These are phyloP conservation scores for Mucor lusitanicus DNA, from an alignment of 371 early-diverging fungal species.

Conservation along the genomic window DNA sequence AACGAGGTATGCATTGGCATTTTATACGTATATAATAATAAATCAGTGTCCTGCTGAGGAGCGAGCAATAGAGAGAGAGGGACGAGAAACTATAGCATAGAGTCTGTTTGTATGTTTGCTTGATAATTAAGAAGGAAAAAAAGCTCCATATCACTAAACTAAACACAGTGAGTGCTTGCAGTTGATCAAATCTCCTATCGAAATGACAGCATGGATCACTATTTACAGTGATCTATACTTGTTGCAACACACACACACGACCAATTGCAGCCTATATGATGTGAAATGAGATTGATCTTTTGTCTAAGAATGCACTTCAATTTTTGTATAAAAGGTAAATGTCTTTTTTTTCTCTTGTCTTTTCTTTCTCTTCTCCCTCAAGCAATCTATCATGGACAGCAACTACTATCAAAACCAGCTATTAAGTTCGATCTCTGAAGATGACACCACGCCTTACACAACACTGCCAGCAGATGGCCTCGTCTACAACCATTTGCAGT, in stretches of 20 bases:
- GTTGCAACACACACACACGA: not conserved
- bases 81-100: not conserved
- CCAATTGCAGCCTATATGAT: not conserved
- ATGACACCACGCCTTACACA: not conserved
- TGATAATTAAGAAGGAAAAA: not conserved
- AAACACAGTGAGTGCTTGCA: not conserved
- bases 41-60: not conserved
- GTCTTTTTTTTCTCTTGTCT: not conserved
- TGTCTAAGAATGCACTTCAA: constrained; percentile 10
- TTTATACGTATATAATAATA: not conserved
- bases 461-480: constrained; percentile 2
- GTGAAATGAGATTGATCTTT: constrained; percentile 9
- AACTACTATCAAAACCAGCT: constrained; percentile 1
- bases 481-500: constrained; percentile 12
- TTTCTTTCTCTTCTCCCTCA: not conserved
- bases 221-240: not conserved
- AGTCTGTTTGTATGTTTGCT: not conserved
- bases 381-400: not conserved
- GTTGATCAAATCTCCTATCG: not conserved
- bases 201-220: not conserved
- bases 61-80: not conserved
- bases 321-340: not conserved
- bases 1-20: constrained; percentile 39
- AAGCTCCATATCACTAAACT: not conserved
- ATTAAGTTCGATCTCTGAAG: not conserved